These are phyloP conservation scores for Arabis alpina DNA, from an alignment of 345 rosid genomes.

Conservation along the genomic window DNA sequence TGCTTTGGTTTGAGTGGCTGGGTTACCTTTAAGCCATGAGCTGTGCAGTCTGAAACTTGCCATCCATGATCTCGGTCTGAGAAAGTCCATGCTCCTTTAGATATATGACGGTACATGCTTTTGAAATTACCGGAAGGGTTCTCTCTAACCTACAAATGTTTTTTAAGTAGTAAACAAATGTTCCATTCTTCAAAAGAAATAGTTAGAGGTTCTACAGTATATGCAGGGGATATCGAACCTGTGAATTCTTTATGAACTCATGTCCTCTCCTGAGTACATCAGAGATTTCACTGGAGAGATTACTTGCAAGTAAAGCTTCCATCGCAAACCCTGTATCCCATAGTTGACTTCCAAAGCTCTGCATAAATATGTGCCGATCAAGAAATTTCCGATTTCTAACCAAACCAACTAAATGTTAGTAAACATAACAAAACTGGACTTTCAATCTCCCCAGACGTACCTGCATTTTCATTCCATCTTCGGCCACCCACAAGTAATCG, in stretches of 20 bases:
- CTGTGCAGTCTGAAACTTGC: conserved; percentile 82
- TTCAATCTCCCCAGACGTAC: conserved; percentile 18
- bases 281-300: conserved; percentile 45
- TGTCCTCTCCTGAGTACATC: conserved; percentile 44
- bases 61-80: conserved; percentile 73
- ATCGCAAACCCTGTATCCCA: conserved; percentile 62
- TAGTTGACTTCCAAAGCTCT: conserved; percentile 65
- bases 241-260: conserved; percentile 54
- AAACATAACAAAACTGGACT: conserved; percentile 6
- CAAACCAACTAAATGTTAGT: background rate
- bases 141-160: conserved; percentile 18
- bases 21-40: conserved; percentile 61
- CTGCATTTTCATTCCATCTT: conserved; percentile 73
- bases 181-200: background rate
- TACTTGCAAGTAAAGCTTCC: conserved; percentile 54
- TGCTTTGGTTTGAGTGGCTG: background rate
- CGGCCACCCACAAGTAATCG: conserved; percentile 68
- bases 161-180: background rate
- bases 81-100: conserved; percentile 77
- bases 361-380: conserved; percentile 14
- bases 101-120: conserved; percentile 66
- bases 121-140: conserved; percentile 51
- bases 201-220: background rate
- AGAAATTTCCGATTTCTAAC: background rate
- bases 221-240: conserved; percentile 41